These are phyloP conservation scores for carrot (Daucus carota) DNA, from an alignment of 129 eudicot genomes.

Conservation along the genomic window DNA sequence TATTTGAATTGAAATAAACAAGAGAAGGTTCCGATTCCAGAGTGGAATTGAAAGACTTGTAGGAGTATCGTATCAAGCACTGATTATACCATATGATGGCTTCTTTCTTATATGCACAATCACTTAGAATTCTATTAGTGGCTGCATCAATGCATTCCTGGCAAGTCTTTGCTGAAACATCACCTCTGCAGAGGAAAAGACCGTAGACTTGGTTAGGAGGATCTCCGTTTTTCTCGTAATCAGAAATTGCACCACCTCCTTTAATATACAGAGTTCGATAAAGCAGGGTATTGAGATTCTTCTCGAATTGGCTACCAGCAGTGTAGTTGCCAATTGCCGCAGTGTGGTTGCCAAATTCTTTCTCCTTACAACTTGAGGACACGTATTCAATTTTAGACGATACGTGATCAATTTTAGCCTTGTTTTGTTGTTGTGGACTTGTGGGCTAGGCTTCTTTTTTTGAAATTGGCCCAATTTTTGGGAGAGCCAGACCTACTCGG, in stretches of 20 bases:
- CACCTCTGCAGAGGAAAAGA: conserved; percentile 39
- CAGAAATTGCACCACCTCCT: background rate
- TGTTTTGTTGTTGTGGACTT: too few species aligned
- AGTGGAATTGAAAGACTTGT: conserved; percentile 4
- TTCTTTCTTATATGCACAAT: conserved; percentile 1
- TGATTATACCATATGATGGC: conserved; percentile 16
- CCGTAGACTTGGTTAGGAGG: conserved; percentile 22
- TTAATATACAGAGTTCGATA: background rate
- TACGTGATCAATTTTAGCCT: background rate
- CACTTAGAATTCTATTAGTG: background rate
- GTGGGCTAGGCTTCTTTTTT: too few species aligned
- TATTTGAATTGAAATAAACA: background rate
- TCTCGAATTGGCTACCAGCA: conserved; percentile 8
- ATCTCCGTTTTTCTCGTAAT: background rate
- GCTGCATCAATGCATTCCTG: conserved; percentile 17
- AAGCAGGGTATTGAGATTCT: background rate
- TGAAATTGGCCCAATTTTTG: too few species aligned
- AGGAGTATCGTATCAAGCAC: conserved; percentile 24
- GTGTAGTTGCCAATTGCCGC: background rate
- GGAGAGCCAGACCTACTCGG: too few species aligned
- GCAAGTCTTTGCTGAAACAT: conserved; percentile 19
- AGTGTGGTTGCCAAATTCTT: too few species aligned
- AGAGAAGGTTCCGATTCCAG: background rate
- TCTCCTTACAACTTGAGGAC: background rate
- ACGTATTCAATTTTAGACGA: background rate